phyloP scores from a whole-genome alignment of 768 basidiomycete genomes.

The Suillus fuscotomentosus region DNA sequence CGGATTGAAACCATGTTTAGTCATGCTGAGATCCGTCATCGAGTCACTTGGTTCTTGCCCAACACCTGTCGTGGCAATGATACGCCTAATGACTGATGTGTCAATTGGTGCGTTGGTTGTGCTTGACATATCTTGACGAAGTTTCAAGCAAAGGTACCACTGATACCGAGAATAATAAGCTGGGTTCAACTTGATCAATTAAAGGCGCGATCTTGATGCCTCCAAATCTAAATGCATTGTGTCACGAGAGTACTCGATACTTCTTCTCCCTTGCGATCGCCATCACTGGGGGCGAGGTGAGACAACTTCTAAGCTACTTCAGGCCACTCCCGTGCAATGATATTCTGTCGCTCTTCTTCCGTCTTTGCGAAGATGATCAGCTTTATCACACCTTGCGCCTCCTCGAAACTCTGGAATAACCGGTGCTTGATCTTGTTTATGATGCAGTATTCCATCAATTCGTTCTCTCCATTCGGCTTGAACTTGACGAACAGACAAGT shows the following conservation, averaged over 20 bases:
- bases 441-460: constrained; percentile 80
- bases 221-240: background rate
- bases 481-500: constrained; percentile 94
- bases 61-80: background rate
- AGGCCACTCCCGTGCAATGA: constrained; percentile 3
- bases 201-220: background rate
- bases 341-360: constrained; percentile 33
- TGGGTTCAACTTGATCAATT: background rate
- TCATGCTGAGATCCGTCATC: background rate
- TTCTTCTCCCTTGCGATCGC: background rate
- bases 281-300: background rate
- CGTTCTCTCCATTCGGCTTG: constrained; percentile 77
- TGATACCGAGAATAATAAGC: background rate
- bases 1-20: background rate
- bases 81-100: background rate
- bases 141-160: background rate
- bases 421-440: constrained; percentile 78
- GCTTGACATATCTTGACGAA: background rate
- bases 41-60: background rate
- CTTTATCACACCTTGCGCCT: constrained; percentile 58
- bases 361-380: constrained; percentile 71
- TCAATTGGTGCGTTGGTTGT: background rate
- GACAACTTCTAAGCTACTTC: background rate
- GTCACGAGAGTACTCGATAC: background rate
- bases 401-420: constrained; percentile 69